Base-by-base conservation (phyloP, 2,329 filamentous ascomycete species). In the Ramularia endophylla region DNA sequence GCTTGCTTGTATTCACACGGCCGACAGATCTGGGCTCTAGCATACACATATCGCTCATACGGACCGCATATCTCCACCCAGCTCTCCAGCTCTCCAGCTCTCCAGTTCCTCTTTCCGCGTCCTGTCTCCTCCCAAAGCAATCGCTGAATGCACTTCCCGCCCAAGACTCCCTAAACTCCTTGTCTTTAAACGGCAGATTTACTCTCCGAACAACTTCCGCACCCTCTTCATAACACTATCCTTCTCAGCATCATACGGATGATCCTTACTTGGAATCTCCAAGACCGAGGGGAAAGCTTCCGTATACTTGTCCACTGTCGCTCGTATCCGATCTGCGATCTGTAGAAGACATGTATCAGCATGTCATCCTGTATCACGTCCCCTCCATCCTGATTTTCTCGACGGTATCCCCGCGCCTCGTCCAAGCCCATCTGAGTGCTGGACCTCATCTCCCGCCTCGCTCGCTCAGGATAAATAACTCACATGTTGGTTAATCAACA, bases 201-300 rank as follows among this genome's bases (percentile, higher is more conserved):
- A 89, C 70, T 89, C 80, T 52, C 80, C 80, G 66, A 83, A 83
- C 50, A 86, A 60, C 58, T 81, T 78, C 63, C 78, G 72, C 51
- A 98, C 92, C 53, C 92, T 78, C 69, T 89, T 85, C 68, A 98
- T 66, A 31, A 98, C 90, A 61, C 90, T 97, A 66, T 98, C 92
- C 73, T 98, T 98, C 69, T 98, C 92, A 0, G 92, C 92, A 58
- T 98, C 90, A 62, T 98, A 98, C 2, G 92, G 92, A 65, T 98
- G 92, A 65, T 98, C 92, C 74, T 98, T 98, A 70, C 87, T 94
- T 17, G 92, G 92, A 47, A 98, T 97, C 67, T 98, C 92, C 43
- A 98, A 80, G 40, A 98, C 77, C 16, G 88, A 83, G n/a, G 92
- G 92, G 68, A 98, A 98, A 4, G 92, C 89, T 36, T 90, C 87